Percentiles rank a stretch among this genome's conserved stretches.
Conservation (phyloP, 2,329 filamentous ascomycete species). For the Penicillium sumatraense region DNA sequence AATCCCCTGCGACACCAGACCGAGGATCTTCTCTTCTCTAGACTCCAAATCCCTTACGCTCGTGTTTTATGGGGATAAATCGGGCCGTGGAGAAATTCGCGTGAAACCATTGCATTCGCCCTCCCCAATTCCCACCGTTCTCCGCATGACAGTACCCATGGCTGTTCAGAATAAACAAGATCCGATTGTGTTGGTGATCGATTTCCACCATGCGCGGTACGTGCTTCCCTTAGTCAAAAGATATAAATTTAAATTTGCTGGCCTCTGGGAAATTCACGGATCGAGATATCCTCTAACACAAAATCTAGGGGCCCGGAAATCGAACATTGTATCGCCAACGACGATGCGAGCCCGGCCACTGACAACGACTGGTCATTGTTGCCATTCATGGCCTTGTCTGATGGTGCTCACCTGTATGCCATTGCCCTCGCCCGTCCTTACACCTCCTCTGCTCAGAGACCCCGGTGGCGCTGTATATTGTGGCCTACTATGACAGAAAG, state of each 20-base stretch:
- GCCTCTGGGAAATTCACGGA: neutral
- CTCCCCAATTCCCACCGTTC: constrained; percentile 1
- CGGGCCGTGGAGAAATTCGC: constrained; percentile 1
- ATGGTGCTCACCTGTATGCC: constrained; percentile 88
- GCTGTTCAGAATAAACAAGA: constrained; percentile 53
- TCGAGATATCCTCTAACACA: constrained; percentile 10
- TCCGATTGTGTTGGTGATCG: constrained; percentile 78
- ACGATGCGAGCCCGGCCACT: constrained; percentile 75
- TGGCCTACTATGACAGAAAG: too few species aligned
- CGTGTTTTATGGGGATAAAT: constrained; percentile 15
- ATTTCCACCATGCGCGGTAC: constrained; percentile 76
- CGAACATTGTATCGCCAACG: constrained; percentile 84
- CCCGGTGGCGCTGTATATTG: too few species aligned
- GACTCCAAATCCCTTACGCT: constrained; percentile 7
- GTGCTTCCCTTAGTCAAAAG: constrained; percentile 16
- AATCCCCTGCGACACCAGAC: constrained; percentile 22
- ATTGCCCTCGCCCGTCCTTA: neutral
- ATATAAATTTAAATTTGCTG: neutral
- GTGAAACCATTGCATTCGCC: neutral
- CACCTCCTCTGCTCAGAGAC: too few species aligned
- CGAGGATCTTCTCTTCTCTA: neutral
- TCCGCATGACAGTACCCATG: constrained; percentile 29
- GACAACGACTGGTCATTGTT: constrained; percentile 90
- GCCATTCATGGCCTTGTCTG: constrained; percentile 95
- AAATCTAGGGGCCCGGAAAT: constrained; percentile 80